A percentile compares a stretch with the other conserved stretches of the same genome.
phyloP scores from a whole-genome alignment of 306 rosid species.

The Glycine latifolia region DNA sequence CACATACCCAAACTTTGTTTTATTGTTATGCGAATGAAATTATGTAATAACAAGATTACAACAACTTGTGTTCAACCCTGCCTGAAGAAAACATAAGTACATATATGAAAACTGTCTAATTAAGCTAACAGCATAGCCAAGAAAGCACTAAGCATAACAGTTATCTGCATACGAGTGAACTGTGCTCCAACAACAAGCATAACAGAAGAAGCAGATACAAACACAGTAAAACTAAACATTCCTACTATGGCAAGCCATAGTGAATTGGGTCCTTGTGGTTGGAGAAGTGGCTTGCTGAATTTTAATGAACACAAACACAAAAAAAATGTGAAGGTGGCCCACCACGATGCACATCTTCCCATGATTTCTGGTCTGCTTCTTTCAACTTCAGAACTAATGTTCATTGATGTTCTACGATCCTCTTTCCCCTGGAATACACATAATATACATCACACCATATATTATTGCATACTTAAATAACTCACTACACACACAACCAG shows the following conservation, averaged over 20 bases:
- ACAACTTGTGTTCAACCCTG: too few species aligned
- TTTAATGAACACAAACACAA: background rate
- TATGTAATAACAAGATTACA: too few species aligned
- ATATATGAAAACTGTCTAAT: background rate
- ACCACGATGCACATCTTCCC: background rate
- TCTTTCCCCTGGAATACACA: background rate
- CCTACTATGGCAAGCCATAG: background rate
- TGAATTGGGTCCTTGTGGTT: background rate
- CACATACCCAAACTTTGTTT: too few species aligned
- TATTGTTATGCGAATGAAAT: too few species aligned
- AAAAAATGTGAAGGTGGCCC: background rate
- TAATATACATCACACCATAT: too few species aligned
- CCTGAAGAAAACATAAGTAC: background rate
- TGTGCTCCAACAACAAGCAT: background rate
- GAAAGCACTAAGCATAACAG: background rate
- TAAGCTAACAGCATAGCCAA: background rate
- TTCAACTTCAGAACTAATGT: background rate
- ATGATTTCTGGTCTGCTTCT: too few species aligned
- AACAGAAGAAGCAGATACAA: background rate
- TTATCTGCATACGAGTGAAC: background rate
- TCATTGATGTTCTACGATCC: background rate
- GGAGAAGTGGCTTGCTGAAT: background rate
- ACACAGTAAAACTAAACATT: background rate
- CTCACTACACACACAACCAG: too few species aligned
- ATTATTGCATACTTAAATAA: too few species aligned